phyloP scores from a whole-genome alignment of 306 rosid genomes.

The Mimosa pudica region DNA sequence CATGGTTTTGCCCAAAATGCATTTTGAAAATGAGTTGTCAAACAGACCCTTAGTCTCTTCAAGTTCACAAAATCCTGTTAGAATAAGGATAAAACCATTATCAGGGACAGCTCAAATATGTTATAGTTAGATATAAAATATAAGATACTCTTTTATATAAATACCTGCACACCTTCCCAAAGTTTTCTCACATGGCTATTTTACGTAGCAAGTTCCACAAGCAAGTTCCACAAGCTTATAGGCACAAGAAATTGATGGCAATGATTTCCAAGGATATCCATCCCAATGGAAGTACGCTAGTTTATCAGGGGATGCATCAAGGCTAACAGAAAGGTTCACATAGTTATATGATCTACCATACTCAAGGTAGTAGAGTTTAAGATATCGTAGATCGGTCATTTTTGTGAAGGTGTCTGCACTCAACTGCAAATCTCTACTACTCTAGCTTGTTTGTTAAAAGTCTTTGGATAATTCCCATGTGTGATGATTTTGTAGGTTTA shows the following conservation, averaged over 20 bases:
- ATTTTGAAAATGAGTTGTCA: too few species aligned
- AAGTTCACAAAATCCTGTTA: not conserved
- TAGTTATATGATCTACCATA: not conserved
- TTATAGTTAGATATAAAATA: not conserved
- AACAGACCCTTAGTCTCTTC: too few species aligned
- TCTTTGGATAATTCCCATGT: too few species aligned
- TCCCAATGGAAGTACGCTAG: constrained; percentile 2
- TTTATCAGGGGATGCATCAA: not conserved
- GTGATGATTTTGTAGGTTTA: too few species aligned
- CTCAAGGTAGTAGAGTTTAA: not conserved
- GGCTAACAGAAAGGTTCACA: not conserved
- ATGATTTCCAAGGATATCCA: not conserved
- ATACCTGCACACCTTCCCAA: not conserved
- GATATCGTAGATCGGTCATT: not conserved
- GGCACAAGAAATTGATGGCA: not conserved
- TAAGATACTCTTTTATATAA: not conserved
- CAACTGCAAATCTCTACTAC: not conserved
- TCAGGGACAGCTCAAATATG: not conserved
- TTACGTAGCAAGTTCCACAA: not conserved
- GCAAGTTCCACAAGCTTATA: not conserved
- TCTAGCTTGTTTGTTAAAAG: not conserved
- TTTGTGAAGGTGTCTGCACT: not conserved
- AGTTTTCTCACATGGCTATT: not conserved
- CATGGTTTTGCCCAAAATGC: too few species aligned
- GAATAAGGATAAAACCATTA: not conserved